phyloP scores from a whole-genome alignment of 2,329 filamentous ascomycete genomes.

The Monilinia laxa region DNA sequence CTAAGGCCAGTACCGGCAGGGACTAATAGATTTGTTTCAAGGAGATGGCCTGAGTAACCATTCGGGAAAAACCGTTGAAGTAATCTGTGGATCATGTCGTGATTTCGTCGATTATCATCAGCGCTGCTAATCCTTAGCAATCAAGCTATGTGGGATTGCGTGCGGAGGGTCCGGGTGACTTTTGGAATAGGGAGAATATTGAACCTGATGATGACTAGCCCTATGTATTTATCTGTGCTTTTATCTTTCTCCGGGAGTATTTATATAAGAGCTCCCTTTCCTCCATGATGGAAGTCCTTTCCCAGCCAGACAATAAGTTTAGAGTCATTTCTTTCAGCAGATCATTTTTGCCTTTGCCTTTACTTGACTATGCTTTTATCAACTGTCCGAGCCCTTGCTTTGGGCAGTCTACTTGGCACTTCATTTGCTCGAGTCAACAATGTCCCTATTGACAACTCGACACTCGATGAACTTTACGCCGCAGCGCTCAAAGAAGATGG shows the following conservation, averaged over 20 bases:
- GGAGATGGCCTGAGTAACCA: neutral
- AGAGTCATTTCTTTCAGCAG: neutral
- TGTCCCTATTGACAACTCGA: neutral
- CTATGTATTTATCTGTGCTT: neutral
- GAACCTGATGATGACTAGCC: neutral
- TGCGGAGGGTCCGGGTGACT: neutral
- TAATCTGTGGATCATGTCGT: neutral
- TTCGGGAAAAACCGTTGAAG: neutral
- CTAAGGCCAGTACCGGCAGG: neutral
- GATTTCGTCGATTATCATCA: neutral
- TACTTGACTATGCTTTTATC: constrained; percentile 3
- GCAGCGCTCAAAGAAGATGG: neutral
- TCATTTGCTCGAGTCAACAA: constrained; percentile 1
- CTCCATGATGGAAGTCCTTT: neutral
- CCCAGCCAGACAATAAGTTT: neutral
- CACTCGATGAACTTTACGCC: neutral
- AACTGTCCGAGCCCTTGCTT: neutral
- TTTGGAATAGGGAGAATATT: neutral
- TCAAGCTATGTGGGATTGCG: neutral
- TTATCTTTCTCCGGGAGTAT: neutral
- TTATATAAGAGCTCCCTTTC: neutral
- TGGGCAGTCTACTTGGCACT: constrained; percentile 1
- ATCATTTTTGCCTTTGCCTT: neutral
- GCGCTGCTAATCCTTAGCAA: neutral
- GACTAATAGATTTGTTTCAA: neutral